phyloP scores from a whole-genome alignment of 1,139 yeast genomes.

The Kurtzmaniella quercitrusa region DNA sequence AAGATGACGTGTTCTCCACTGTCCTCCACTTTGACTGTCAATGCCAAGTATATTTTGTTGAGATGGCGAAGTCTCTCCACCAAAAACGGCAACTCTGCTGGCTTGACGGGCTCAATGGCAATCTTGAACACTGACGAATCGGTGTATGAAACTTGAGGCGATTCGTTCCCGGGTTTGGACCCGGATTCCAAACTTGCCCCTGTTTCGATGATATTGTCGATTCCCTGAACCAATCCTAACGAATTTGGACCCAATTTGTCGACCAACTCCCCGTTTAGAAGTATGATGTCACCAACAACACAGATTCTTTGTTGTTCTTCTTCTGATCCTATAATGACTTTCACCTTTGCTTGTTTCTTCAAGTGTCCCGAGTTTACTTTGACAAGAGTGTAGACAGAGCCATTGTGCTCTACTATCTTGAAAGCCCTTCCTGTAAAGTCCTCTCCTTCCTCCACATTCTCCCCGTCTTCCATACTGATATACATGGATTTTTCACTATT shows the following conservation, averaged over 20 bases:
- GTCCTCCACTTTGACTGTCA: conserved; percentile 70
- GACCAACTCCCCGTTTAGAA: conserved; percentile 66
- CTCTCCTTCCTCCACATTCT: too few relatives aligned
- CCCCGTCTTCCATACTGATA: not conserved
- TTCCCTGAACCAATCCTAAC: conserved; percentile 63
- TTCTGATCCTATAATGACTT: conserved; percentile 57
- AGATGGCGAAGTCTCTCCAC: conserved; percentile 63
- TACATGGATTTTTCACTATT: conserved; percentile 49
- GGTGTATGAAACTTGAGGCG: not conserved
- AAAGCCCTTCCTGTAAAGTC: not conserved
- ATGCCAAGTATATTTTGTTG: conserved; percentile 61
- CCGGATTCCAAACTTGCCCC: conserved; percentile 40
- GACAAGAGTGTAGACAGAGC: conserved; percentile 49
- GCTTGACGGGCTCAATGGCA: conserved; percentile 77
- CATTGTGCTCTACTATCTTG: conserved; percentile 51
- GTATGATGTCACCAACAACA: conserved; percentile 44
- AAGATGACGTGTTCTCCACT: conserved; percentile 81
- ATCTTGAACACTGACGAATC: conserved; percentile 63
- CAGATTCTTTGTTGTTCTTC: conserved; percentile 50
- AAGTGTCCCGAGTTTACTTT: conserved; percentile 62
- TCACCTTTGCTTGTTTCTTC: conserved; percentile 41
- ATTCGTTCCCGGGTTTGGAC: too few relatives aligned
- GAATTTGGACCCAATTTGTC: conserved; percentile 58
- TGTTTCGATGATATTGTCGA: conserved; percentile 52
- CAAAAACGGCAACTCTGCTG: conserved; percentile 73